Base-by-base conservation (phyloP, 2,329 filamentous ascomycete species). In the Orbilia oligospora region DNA sequence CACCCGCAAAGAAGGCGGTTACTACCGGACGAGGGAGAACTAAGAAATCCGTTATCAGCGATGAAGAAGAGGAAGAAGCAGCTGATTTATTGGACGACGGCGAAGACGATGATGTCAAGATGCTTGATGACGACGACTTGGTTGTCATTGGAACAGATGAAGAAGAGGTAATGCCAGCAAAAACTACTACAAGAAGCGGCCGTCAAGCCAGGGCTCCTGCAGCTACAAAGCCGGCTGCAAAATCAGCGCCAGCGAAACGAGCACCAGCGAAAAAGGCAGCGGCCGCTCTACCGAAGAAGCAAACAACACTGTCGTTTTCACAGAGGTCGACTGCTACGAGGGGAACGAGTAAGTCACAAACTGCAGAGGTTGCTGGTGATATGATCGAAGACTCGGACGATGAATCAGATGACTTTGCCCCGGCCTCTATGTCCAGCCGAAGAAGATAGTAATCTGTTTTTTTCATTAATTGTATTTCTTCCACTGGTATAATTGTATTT, bases 141-240 rank as follows among this genome's bases (percentile, higher is more conserved):
- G 84, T 84, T 14, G 85, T 87, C 79, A 87, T 88, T 33, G 85
- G 87, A 33, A 86, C 85, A 9, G 89, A 91, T 44, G 88, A 89
- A 55, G 87, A 88, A 72, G 85, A 86, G 8, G 82, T 83, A 1
- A 77, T 83, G 20, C 80, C 83, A 12, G 76, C 73, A 41, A 82
- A 80, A 44, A 80, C 81, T 41, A 78, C 81, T 12, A 69, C 80
- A 6, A 63, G 80, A 27, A 80, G 80, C 33, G 71, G 80, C 9
- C 67, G 80, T 38, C 71, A 64, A 30, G 71, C 66, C 16, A 75
- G 69, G 20, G 73, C 80, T 46, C 55, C 66, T 0, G 58, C 82
- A 22, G 33, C 55, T 1, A 81, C 82, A 44, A 80, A 78, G 41
- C 83, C 84, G 6, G 83, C 86, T 0, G 84, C 87, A 0, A 65